Evolutionary conservation across 2,329 filamentous ascomycete species (phyloP).

Genomic region (Tolypocladium cylindrosporum): DNA sequence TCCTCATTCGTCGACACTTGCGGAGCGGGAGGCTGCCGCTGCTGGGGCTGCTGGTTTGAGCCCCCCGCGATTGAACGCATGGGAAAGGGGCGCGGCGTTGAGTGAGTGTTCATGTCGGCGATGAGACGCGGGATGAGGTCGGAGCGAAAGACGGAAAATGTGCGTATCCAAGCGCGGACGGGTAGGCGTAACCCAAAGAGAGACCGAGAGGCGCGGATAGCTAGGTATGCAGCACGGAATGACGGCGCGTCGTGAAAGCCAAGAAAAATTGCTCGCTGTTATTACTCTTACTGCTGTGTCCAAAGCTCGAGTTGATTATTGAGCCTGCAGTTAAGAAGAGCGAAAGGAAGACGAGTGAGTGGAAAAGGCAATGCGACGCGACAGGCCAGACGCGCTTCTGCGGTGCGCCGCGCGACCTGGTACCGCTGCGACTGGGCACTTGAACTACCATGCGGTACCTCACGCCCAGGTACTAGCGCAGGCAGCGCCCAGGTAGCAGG

Average conservation of each 20-base stretch:
- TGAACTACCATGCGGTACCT: conserved; percentile 9
- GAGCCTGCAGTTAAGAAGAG: not conserved
- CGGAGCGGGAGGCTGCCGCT: conserved; percentile 20
- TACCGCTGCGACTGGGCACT: not conserved
- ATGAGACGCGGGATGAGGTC: not conserved
- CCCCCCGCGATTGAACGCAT: conserved; percentile 21
- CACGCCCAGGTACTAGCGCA: conserved; percentile 12
- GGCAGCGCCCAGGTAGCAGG: conserved; percentile 18
- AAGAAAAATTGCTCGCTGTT: not conserved
- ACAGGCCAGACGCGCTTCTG: conserved; percentile 2
- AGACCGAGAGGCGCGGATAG: not conserved
- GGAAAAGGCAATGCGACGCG: conserved; percentile 3
- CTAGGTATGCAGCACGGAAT: not conserved
- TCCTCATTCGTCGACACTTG: conserved; percentile 27
- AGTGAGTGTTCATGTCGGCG: conserved; percentile 24
- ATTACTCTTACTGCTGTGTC: not conserved
- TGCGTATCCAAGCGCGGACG: not conserved
- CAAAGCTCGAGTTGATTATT: not conserved
- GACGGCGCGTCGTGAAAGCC: not conserved
- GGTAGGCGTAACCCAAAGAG: not conserved
- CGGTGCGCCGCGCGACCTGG: not conserved
- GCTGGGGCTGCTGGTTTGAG: conserved; percentile 20
- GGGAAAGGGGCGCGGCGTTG: conserved; percentile 26
- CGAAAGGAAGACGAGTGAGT: not conserved
- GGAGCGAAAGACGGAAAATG: not conserved